phyloP scores from a whole-genome alignment of 1,139 yeast genomes.

The Taphrina betulina region DNA sequence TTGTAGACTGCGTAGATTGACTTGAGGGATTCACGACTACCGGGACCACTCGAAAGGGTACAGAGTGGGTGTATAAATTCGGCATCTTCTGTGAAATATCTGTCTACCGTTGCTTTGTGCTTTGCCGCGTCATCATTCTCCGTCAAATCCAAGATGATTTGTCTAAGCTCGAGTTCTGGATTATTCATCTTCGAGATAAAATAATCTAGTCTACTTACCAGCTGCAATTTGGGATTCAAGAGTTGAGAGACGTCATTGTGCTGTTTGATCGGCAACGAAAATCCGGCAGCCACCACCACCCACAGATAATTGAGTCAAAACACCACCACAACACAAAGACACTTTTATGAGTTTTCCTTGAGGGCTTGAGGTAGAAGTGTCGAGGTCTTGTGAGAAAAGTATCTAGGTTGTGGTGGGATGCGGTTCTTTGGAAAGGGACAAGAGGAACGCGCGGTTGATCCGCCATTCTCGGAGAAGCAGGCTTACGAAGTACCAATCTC shows the following conservation, averaged over 20 bases:
- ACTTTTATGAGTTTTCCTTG: too few relatives aligned
- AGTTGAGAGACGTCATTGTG: too few relatives aligned
- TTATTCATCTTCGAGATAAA: constrained; percentile 15
- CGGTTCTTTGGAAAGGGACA: constrained; percentile 8
- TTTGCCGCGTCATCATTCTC: constrained; percentile 18
- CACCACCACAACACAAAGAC: too few relatives aligned
- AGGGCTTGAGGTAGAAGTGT: too few relatives aligned
- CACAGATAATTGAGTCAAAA: too few relatives aligned
- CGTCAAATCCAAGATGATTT: constrained; percentile 8
- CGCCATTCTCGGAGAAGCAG: neutral
- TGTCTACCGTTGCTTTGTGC: constrained; percentile 23
- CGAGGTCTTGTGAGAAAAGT: too few relatives aligned
- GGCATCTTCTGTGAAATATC: constrained; percentile 15
- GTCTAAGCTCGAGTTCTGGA: constrained; percentile 15
- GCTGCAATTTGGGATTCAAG: too few relatives aligned
- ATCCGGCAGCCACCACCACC: too few relatives aligned
- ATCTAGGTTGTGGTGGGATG: constrained; percentile 7
- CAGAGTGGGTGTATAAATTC: constrained; percentile 22
- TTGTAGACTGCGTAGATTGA: constrained; percentile 26
- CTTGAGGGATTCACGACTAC: constrained; percentile 15
- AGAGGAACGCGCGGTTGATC: constrained; percentile 2
- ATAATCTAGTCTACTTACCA: too few relatives aligned
- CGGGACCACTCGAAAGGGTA: constrained; percentile 9
- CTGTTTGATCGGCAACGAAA: too few relatives aligned
- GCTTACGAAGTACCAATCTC: neutral